Percentiles rank a stretch among this genome's conserved stretches.
Conservation (phyloP, 1,139 yeast species). For the Debaryomyces sp. region DNA sequence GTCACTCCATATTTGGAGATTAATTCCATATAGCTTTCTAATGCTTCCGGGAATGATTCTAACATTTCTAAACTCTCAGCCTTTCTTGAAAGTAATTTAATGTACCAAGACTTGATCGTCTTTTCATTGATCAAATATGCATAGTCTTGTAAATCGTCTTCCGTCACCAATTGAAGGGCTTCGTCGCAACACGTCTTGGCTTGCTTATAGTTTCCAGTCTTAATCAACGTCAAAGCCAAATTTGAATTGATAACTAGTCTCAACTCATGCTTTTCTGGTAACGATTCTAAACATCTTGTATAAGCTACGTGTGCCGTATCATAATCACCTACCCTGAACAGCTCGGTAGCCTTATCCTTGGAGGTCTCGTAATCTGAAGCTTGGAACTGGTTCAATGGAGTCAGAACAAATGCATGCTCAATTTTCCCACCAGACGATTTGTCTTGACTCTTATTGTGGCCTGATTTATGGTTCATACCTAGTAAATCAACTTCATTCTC, state of each 20-base stretch:
- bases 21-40: conserved; percentile 59
- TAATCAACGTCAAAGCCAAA: conserved; percentile 68
- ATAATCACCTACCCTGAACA: conserved; percentile 84
- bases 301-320: conserved; percentile 64
- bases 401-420: conserved; percentile 6
- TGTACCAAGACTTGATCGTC: conserved; percentile 69
- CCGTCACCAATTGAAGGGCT: conserved; percentile 63
- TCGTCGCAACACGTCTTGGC: conserved; percentile 56
- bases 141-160: conserved; percentile 26
- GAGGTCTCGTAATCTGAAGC: conserved; percentile 58
- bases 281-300: conserved; percentile 57
- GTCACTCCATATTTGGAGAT: conserved; percentile 66
- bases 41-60: conserved; percentile 69
- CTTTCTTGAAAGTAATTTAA: conserved; percentile 64
- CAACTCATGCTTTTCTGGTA: conserved; percentile 69
- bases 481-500: conserved; percentile 26
- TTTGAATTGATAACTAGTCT: conserved; percentile 76
- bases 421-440: not conserved
- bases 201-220: conserved; percentile 72
- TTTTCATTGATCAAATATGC: conserved; percentile 48
- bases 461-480: conserved; percentile 14
- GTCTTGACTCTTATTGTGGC: not conserved
- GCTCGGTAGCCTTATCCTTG: conserved; percentile 60
- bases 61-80: conserved; percentile 85
- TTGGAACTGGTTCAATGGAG: conserved; percentile 41